Percentiles rank a stretch among this genome's conserved stretches.
These are phyloP conservation scores for Asterophora parasitica DNA, from an alignment of 768 basidiomycete species.

Conservation along the genomic window DNA sequence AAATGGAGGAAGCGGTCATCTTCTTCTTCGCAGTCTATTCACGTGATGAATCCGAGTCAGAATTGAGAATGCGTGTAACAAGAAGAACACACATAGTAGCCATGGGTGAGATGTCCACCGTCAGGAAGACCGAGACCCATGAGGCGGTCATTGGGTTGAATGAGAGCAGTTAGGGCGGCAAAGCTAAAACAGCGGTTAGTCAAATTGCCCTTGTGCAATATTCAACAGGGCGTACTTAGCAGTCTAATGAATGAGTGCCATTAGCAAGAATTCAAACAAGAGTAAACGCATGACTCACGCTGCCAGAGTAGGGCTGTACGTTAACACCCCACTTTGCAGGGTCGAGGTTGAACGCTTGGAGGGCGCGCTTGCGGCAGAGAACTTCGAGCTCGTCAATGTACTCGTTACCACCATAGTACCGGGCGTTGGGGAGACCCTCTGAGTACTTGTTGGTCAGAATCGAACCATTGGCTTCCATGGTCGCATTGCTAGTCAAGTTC, in stretches of 20 bases:
- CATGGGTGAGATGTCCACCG: constrained; percentile 95
- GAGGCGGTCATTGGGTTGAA: constrained; percentile 95
- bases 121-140: constrained; percentile 99
- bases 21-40: constrained; percentile 94
- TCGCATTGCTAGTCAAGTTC: constrained; percentile 95
- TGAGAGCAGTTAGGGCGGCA: constrained; percentile 91
- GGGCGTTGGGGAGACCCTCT: constrained; percentile 95
- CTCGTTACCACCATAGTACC: constrained; percentile 98
- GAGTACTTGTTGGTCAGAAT: constrained; percentile 99
- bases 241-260: constrained; percentile 41
- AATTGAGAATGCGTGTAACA: constrained; percentile 1
- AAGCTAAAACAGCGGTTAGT: constrained; percentile 53
- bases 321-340: constrained; percentile 95
- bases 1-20: constrained; percentile 99
- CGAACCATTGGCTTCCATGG: constrained; percentile 98
- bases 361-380: constrained; percentile 92
- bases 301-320: constrained; percentile 97
- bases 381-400: constrained; percentile 94
- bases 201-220: neutral
- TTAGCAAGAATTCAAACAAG: neutral
- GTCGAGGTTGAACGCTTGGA: constrained; percentile 95
- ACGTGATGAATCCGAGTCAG: constrained; percentile 7
- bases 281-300: constrained; percentile 44
- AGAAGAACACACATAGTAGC: constrained; percentile 72
- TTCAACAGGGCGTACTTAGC: constrained; percentile 63